Evolutionary conservation across 257 asterid species (phyloP), one percentile per base, ranked within the genome.

Genomic region (Nicotiana knightiana): DNA sequence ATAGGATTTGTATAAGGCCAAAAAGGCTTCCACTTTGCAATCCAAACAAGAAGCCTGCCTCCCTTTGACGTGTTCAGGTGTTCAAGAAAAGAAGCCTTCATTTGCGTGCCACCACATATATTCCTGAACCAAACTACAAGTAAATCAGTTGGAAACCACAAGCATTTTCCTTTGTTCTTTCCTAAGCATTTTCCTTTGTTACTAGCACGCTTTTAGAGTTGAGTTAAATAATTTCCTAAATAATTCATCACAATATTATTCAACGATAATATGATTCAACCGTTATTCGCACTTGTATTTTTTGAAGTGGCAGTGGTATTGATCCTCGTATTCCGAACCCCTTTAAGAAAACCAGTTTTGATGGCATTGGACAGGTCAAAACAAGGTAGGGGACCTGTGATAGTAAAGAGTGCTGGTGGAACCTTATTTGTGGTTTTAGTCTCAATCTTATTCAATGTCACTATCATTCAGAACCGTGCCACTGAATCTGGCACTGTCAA

Each of bases 301-400:
- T 86, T 84, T 3, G 94, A 94, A 88, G 92, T 94, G 53, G 85
- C 71, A 7, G 86, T 89, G 77, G 87, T 90, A 51, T 54, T 93
- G 83, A 35, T 85, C 54, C 93, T 93, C 51, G 89, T 94, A 3
- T 93, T 93, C 58, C 89, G 91, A 13, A 94, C 97, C 51, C 98
- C 97, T 71, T 28, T 93, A 80, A 87, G 97, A 63, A 91, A 87
- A 62, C 94, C 94, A 4, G 73, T 89, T 73, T 77, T 89, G 66
- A 65, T 91, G 58, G 30, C 88, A 66, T 88, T 94, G 61, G 97
- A 93, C 85, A 84, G 86, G 32, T 16, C 87, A 82, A 94, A 94
- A 88, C 94, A 89, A 82, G 97, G 97, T 3, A 83, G 89, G 59
- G 97, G 94, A 17, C 97, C 94, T 51, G 91, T 93, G 13, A 89